Evolutionary conservation across 352 stramenopile species (phyloP), one percentile per base, ranked within the genome.

Genomic region (Globisporangium splendens): DNA sequence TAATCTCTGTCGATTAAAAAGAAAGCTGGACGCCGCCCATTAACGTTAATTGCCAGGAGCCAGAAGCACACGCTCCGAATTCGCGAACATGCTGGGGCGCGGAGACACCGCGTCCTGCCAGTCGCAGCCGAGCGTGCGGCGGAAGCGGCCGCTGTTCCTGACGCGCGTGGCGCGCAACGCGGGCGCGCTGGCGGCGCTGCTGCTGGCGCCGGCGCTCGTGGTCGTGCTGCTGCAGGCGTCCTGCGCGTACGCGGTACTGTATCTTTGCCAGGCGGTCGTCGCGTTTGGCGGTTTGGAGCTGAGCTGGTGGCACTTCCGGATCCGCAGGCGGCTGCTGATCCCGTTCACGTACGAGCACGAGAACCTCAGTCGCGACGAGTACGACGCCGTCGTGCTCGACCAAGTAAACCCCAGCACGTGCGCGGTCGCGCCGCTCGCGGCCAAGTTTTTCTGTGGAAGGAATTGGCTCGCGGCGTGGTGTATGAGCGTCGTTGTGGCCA

Each of bases 261-360:
- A 69, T 12, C 54, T 69, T 10, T 78, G 74, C 46, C 66, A 75
- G 42, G 38, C 66, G 5, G 52, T 61, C 4, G 48, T 84, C 17
- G 70, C 68, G 21, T 51, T 88, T 13, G 75, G 54, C 1, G 62
- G 63, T 17, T 68, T 82, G 39, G 62, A 89, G 63, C 70, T 79
- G 46, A 79, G 67, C 57, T 88, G 77, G 75, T 86, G 77, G 76
- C 68, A 77, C 48, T 86, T 82, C 48, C 76, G 79, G 43, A 79
- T 87, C 50, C 73, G 79, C n/a, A 68, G 79, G 41, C 73, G 79
- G 18, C 69, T 89, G 18, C 46, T 66, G 18, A 46, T 62, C 17
- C 38, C 59, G 12, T 20, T 66, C 24, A 31, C 35, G 7, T 55
- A 35, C 8, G 61, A 20, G 22, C n/a, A 46, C 47, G 46, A 50